Evolutionary conservation across 805 yeast genomes (phyloP).

Genomic region (Candida takata): DNA sequence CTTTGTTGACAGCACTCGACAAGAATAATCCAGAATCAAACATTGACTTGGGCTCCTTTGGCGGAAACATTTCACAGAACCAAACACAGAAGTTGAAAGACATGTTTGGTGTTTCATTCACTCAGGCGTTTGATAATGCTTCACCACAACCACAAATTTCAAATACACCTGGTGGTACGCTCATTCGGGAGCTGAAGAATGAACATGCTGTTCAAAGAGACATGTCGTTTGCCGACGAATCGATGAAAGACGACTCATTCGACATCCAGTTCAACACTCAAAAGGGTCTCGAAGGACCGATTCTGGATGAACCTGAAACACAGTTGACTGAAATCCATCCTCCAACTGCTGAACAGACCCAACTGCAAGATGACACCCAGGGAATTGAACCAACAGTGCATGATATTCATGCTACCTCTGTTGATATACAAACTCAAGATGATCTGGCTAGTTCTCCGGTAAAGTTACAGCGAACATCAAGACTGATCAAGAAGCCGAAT

Average conservation of each 20-base stretch:
- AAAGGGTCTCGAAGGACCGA: not conserved
- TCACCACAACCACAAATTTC: constrained; percentile 8
- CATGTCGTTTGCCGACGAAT: not conserved
- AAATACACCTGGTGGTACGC: constrained; percentile 4
- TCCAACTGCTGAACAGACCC: constrained; percentile 2
- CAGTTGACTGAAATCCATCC: constrained; percentile 7
- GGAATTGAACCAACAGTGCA: not conserved
- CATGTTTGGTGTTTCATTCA: constrained; percentile 13
- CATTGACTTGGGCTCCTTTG: constrained; percentile 20
- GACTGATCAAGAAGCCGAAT: constrained; percentile 19
- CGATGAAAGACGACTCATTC: constrained; percentile 4
- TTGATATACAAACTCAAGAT: not conserved
- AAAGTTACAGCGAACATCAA: constrained; percentile 16
- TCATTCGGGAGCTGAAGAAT: constrained; percentile 12
- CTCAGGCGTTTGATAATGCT: constrained; percentile 19
- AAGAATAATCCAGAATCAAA: constrained; percentile 1
- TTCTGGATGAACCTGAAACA: constrained; percentile 8
- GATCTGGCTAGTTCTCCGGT: constrained; percentile 3
- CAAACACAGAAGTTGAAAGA: constrained; percentile 11
- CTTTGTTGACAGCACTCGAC: not conserved
- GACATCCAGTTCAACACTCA: not conserved
- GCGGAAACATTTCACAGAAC: constrained; percentile 18
- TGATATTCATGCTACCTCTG: not conserved
- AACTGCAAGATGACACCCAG: not conserved
- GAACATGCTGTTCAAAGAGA: constrained; percentile 8